Conservation (phyloP, 192 early-diverging fungal genomes). For the Gaertneriomyces semiglobifer region DNA sequence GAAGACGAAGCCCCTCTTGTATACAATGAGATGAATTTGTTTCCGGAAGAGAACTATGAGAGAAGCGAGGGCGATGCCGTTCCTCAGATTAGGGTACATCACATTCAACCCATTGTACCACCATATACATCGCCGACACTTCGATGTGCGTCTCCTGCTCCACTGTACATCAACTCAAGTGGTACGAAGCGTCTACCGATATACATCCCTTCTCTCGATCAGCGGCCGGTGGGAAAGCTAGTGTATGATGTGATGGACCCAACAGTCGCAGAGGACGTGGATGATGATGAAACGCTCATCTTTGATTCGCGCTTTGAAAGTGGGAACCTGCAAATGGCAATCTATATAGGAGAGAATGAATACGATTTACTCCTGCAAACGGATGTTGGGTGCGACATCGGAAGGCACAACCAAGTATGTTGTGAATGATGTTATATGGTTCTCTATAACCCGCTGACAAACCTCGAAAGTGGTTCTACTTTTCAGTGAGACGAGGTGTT, state of each 20-base stretch:
- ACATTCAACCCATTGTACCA: too few relatives aligned
- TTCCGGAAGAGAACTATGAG: too few relatives aligned
- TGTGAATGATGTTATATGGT: not conserved
- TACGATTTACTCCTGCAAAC: conserved; percentile 52
- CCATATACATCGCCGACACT: too few relatives aligned
- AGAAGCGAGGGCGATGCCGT: too few relatives aligned
- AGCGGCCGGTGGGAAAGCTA: conserved; percentile 28
- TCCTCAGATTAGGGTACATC: too few relatives aligned
- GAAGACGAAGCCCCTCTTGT: too few relatives aligned
- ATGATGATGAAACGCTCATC: conserved; percentile 27
- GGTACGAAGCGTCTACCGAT: too few relatives aligned
- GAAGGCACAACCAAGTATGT: conserved; percentile 53
- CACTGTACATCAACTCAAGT: too few relatives aligned
- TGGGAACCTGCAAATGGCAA: conserved; percentile 54
- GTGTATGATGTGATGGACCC: conserved; percentile 53
- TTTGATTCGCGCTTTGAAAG: conserved; percentile 58
- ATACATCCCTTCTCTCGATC: not conserved
- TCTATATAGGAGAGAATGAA: conserved; percentile 41
- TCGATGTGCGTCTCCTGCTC: too few relatives aligned
- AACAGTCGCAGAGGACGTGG: conserved; percentile 8
- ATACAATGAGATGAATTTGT: too few relatives aligned
- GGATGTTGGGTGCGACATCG: conserved; percentile 45
- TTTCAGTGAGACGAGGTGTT: conserved; percentile 39
- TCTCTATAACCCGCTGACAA: not conserved
- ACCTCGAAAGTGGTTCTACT: conserved; percentile 52